Base-by-base conservation (phyloP, 1,284 basidiomycete genomes). In the Gymnopus androsaceus region DNA sequence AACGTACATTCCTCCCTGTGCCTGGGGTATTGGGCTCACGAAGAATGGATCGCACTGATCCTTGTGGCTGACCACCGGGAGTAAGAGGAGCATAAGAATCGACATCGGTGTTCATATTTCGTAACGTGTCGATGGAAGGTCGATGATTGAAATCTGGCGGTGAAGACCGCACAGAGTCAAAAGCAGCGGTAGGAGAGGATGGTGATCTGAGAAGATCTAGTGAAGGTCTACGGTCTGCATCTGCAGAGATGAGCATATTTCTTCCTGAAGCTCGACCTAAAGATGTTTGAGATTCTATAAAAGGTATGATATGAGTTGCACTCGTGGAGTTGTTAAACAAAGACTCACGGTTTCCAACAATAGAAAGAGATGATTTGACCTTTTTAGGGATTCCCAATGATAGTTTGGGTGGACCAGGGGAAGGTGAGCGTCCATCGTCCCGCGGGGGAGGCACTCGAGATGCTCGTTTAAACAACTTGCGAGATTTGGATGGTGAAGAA, bases 1-100 rank as follows among this genome's bases (percentile, higher is more conserved):
- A 89, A 7, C 86, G 84, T 21, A 88, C 87, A 62, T 82, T 88
- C 65, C 85, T 84, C 8, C 86, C 86, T 4, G 85, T 85, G 3
- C 82, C 84, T n/a, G 87, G 87, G 0, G 87, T 87, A 50, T 84
- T 84, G 7, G 77, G 79, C 57, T 85, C 83, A 34, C 85, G 83
- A 21, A 90, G 74, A 59, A 89, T 89, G 17, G 87, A 88, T 23
- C 87, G 80, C 3, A 87, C 72, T 15, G 85, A 87, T 38, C 74
- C 72, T 34, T 46, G 54, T 11, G 40, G 19, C 55, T 66, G 72
- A 50, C 63, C n/a, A n/a, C n/a, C 72, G 33, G 70, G 72, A 14
- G 70, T 68, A 33, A 61, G 54, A 21, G 67, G 66, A 12, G 58
- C 54, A 28, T 53, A 28, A 19, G 48, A 47, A 11, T 57, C 46